Conservation (phyloP, 169 alveolate species). For the Cryptosporidium ubiquitum region DNA sequence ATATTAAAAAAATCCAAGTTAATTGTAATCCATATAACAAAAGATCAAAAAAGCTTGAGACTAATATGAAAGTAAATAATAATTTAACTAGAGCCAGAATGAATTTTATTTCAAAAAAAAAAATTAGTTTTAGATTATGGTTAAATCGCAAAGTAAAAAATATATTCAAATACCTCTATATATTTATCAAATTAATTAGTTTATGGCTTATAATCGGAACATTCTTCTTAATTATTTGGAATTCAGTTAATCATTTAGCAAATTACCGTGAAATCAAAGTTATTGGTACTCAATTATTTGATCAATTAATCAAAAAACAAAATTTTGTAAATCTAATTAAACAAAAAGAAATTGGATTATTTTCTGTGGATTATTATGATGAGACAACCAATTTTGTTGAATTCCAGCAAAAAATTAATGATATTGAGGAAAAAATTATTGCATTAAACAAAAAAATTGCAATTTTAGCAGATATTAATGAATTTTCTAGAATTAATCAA, state of each 20-base stretch:
- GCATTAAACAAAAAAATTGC: conserved; percentile 28
- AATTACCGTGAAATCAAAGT: not conserved
- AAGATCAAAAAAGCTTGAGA: not conserved
- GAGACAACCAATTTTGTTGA: not conserved
- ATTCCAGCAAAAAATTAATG: not conserved
- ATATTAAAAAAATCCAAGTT: not conserved
- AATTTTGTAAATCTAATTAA: not conserved
- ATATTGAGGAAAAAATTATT: not conserved
- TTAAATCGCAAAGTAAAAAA: not conserved
- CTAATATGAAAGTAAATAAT: not conserved
- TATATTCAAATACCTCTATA: not conserved
- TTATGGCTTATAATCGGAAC: not conserved
- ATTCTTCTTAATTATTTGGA: not conserved
- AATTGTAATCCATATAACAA: not conserved
- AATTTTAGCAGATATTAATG: not conserved
- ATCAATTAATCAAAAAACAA: not conserved
- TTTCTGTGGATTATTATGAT: not conserved
- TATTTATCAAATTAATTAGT: not conserved
- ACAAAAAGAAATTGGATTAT: not conserved
- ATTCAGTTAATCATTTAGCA: not conserved
- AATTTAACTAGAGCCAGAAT: not conserved
- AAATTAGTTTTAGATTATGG: not conserved
- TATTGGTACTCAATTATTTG: not conserved
- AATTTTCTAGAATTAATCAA: not conserved
- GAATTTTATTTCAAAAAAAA: not conserved